phyloP scores from a whole-genome alignment of 2,329 filamentous ascomycete genomes.

The Aureobasidium leucospermi region DNA sequence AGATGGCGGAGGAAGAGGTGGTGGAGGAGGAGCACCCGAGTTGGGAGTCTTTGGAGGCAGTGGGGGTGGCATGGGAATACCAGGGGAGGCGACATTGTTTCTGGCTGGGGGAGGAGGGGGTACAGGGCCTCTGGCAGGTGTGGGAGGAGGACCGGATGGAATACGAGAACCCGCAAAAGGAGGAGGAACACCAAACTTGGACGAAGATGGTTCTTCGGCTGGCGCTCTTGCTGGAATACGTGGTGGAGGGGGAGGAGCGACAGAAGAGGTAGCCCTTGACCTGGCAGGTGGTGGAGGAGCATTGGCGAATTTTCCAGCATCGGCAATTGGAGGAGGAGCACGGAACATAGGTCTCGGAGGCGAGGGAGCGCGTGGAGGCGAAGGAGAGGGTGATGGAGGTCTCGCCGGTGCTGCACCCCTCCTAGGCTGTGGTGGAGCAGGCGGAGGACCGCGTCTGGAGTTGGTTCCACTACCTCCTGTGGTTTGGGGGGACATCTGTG shows the following conservation, averaged over 20 bases:
- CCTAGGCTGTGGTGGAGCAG: slow-evolving; percentile 44
- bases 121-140: slow-evolving; percentile 31
- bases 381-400: slow-evolving; percentile 49
- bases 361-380: slow-evolving; percentile 62
- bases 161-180: slow-evolving; percentile 61
- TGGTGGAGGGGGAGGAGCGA: slow-evolving; percentile 33
- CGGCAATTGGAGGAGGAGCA: slow-evolving; percentile 79
- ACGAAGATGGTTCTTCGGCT: slow-evolving; percentile 55
- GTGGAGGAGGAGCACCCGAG: slow-evolving; percentile 31
- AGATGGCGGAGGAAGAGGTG: slow-evolving; percentile 31
- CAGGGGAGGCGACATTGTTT: slow-evolving; percentile 29
- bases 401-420: slow-evolving; percentile 36
- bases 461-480: slow-evolving; percentile 52
- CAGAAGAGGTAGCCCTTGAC: slow-evolving; percentile 34
- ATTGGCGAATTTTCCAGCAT: slow-evolving; percentile 75
- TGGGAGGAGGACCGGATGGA: slow-evolving; percentile 51
- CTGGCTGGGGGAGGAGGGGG: slow-evolving; percentile 16
- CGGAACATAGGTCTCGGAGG: slow-evolving; percentile 67
- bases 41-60: slow-evolving; percentile 29
- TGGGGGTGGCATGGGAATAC: slow-evolving; percentile 35
- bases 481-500: slow-evolving; percentile 50
- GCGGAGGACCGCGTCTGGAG: slow-evolving; percentile 51
- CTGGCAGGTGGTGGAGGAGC: slow-evolving; percentile 49
- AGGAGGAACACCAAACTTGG: slow-evolving; percentile 70
- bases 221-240: slow-evolving; percentile 42